These are phyloP conservation scores for Rhizophlyctis rosea DNA, from an alignment of 192 early-diverging fungal species.

Conservation along the genomic window DNA sequence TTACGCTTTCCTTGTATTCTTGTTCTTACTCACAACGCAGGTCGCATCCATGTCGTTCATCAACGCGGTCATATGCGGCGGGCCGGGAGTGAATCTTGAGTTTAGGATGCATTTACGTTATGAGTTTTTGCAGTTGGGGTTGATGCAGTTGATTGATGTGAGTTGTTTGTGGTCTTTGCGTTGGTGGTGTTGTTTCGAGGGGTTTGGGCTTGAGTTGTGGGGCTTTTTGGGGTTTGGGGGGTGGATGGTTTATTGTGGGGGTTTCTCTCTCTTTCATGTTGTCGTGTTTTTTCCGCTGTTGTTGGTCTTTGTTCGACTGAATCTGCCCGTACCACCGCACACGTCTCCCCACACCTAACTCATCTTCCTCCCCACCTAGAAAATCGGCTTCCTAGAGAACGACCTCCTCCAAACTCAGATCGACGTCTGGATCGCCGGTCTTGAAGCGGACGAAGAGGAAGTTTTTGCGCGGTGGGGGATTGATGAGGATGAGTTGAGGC, in stretches of 20 bases:
- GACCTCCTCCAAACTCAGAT: slow-evolving; percentile 54
- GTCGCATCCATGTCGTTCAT: slow-evolving; percentile 54
- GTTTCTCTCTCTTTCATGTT: too few species aligned
- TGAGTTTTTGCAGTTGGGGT: slow-evolving; percentile 48
- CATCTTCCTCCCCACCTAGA: too few species aligned
- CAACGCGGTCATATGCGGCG: slow-evolving; percentile 54
- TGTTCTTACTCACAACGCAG: slow-evolving; percentile 7
- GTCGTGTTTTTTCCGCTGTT: too few species aligned
- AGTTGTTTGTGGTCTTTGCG: not conserved
- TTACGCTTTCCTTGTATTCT: not conserved
- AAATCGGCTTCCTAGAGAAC: slow-evolving; percentile 44
- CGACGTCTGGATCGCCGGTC: slow-evolving; percentile 46
- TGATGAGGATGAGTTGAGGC: slow-evolving; percentile 2
- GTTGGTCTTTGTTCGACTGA: too few species aligned
- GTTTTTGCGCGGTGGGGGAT: slow-evolving; percentile 25
- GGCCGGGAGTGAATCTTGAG: slow-evolving; percentile 45
- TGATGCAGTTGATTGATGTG: slow-evolving; percentile 49
- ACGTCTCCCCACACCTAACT: too few species aligned
- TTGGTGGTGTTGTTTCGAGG: too few species aligned
- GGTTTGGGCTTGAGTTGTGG: too few species aligned
- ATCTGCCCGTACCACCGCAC: too few species aligned
- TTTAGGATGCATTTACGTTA: slow-evolving; percentile 53
- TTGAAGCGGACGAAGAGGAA: slow-evolving; percentile 52
- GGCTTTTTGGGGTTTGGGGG: too few species aligned
- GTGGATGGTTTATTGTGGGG: too few species aligned